Evolutionary conservation across 2,329 filamentous ascomycete genomes (phyloP).

Genomic region (Xylariaceae sp.): DNA sequence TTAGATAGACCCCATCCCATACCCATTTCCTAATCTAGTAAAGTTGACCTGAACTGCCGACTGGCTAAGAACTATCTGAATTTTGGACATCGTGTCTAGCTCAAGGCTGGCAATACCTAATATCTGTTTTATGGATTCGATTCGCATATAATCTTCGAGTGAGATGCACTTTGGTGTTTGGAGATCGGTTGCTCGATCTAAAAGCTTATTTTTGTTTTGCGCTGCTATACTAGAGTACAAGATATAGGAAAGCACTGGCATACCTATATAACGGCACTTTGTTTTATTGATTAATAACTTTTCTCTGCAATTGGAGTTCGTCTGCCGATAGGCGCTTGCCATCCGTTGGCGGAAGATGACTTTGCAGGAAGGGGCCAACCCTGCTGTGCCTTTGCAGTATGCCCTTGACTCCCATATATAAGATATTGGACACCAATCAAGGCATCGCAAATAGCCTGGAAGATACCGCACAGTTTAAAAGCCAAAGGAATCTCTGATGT

Average conservation of each 20-base stretch:
- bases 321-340: conserved; percentile 49
- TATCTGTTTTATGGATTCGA: no score
- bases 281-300: conserved; percentile 31
- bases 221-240: no score
- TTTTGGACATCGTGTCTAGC: not conserved
- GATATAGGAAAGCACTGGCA: not conserved
- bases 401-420: conserved; percentile 66
- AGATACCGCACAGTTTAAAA: conserved; percentile 83
- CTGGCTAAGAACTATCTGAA: not conserved
- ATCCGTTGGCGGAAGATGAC: conserved; percentile 44
- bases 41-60: conserved; percentile 13
- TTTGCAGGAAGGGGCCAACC: conserved; percentile 39
- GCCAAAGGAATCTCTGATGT: conserved; percentile 73
- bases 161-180: not conserved
- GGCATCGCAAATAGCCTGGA: conserved; percentile 79
- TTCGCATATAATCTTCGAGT: not conserved
- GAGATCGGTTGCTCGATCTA: not conserved
- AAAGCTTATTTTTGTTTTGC: not conserved
- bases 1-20: no score
- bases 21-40: conserved; percentile 24
- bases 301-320: conserved; percentile 48
- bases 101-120: no score
- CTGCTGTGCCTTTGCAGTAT: conserved; percentile 35
- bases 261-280: not conserved
- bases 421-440: conserved; percentile 78